phyloP scores from a whole-genome alignment of 208 protist genomes.

The Trypanosomatidae sp. region DNA sequence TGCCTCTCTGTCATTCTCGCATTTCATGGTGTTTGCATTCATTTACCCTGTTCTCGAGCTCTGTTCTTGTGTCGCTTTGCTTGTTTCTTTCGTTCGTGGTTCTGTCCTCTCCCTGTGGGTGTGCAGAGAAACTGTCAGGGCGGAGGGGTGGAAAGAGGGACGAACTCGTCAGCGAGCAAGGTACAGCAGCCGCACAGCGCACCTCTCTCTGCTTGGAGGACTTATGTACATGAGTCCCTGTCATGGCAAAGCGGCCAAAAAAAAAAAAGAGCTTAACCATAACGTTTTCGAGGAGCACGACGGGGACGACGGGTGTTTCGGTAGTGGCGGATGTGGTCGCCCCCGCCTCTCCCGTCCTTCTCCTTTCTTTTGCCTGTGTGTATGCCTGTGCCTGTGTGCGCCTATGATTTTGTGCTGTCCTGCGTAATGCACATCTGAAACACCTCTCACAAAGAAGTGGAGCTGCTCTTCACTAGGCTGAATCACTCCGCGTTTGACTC shows the following conservation, averaged over 20 bases:
- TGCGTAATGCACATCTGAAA: not conserved
- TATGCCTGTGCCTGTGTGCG: not conserved
- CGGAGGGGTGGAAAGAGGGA: no score
- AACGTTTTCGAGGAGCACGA: not conserved
- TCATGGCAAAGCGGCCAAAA: not conserved
- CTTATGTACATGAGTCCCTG: not conserved
- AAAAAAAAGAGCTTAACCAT: not conserved
- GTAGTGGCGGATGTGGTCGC: no score
- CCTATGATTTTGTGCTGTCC: not conserved
- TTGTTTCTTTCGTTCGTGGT: constrained; percentile 3
- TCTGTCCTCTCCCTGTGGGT: constrained; percentile 3
- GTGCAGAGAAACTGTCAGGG: no score
- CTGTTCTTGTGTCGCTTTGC: not conserved
- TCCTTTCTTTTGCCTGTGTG: constrained; percentile 3
- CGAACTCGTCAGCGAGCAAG: not conserved
- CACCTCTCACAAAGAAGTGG: not conserved
- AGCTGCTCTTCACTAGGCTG: not conserved
- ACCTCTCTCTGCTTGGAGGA: not conserved
- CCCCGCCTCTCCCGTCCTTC: no score
- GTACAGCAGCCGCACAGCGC: not conserved
- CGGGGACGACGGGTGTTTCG: not conserved
- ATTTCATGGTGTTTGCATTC: no score
- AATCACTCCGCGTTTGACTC: not conserved
- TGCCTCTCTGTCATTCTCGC: not conserved
- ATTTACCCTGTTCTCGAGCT: no score